Evolutionary conservation across 75 land plant genomes (phyloP).

Genomic region (Pinus albicaulis): DNA sequence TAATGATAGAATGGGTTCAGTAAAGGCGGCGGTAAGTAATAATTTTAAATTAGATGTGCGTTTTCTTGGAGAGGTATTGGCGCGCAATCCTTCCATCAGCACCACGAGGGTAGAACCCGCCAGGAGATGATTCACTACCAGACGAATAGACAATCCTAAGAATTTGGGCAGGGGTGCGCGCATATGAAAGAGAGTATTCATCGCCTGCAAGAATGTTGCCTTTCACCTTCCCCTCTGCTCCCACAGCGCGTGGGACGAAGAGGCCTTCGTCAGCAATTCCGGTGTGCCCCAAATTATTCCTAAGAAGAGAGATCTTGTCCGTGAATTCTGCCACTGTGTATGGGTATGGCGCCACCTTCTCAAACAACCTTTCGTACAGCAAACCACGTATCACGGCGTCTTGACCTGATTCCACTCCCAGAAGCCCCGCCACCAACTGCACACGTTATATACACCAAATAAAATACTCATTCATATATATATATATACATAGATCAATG

Average conservation of each 20-base stretch:
- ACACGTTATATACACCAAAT: not conserved
- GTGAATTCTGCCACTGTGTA: conserved; percentile 69
- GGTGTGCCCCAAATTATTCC: conserved; percentile 38
- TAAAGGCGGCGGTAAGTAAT: too few relatives aligned
- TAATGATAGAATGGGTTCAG: too few relatives aligned
- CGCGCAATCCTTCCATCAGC: not conserved
- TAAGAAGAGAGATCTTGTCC: conserved; percentile 39
- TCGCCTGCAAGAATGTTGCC: conserved; percentile 62
- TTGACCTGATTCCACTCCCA: conserved; percentile 86
- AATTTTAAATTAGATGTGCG: too few relatives aligned
- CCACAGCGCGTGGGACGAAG: conserved; percentile 39
- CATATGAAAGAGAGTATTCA: conserved; percentile 42
- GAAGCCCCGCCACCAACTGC: conserved; percentile 50
- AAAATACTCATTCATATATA: too few relatives aligned
- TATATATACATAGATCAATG: too few relatives aligned
- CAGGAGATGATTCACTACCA: conserved; percentile 22
- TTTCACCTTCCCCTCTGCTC: conserved; percentile 39
- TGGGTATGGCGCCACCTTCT: conserved; percentile 17
- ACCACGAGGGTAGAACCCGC: not conserved
- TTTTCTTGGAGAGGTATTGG: too few relatives aligned
- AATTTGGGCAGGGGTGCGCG: conserved; percentile 59
- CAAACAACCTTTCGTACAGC: conserved; percentile 35
- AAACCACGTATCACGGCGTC: conserved; percentile 69
- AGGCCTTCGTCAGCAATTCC: conserved; percentile 70
- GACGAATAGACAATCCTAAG: conserved; percentile 63